Base-by-base conservation (phyloP, 371 early-diverging fungal species). In the Phascolomyces articulosus region DNA sequence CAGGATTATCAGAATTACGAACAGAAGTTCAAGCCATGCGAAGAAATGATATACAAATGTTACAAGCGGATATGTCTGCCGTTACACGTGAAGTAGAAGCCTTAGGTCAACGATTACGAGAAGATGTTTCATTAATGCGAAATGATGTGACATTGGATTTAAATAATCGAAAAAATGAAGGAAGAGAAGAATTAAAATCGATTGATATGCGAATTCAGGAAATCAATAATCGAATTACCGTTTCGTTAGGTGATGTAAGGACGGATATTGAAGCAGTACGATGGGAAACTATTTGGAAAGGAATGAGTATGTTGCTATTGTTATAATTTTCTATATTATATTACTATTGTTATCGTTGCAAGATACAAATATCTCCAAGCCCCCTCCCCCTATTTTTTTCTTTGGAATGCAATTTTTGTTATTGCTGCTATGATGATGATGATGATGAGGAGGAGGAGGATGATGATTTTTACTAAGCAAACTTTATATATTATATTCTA, bases 211-310 rank as follows among this genome's bases (percentile, higher is more conserved):
- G 83, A 64, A 90, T 93, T 21, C 94, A 96, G 63, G 94, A 93
- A 57, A 86, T 96, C 67, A 90, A 93, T 59, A 94, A 93, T 73
- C 91, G 90, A 69, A 90, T 93, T 58, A 90, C 91, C 59, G 84
- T 95, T 4, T 74, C 85, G 21, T 60, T 94, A 26, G 93, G 94
- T 54, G 93, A 93, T 63, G 84, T 96, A 70, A 85, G 92, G 53
- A 96, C 96, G 1, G 87, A 86, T 26, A 88, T 96, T 63, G 98
- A 97, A 74, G 92, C 95, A 2, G 86, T 96, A 56, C 90, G 91
- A 66, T 87, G 91, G 82, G 91, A 91, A 57, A 85, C 91, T 0
- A 93, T 90, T 15, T 85, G 93, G 71, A 87, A 87, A 40, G 93
- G 91, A 24, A 80, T 93, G 75, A 62, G 74, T 76, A 74, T 67